A percentile compares a stretch with the other conserved stretches of the same genome.
phyloP scores from a whole-genome alignment of 1,284 basidiomycete genomes.

The Leccinum fallax region DNA sequence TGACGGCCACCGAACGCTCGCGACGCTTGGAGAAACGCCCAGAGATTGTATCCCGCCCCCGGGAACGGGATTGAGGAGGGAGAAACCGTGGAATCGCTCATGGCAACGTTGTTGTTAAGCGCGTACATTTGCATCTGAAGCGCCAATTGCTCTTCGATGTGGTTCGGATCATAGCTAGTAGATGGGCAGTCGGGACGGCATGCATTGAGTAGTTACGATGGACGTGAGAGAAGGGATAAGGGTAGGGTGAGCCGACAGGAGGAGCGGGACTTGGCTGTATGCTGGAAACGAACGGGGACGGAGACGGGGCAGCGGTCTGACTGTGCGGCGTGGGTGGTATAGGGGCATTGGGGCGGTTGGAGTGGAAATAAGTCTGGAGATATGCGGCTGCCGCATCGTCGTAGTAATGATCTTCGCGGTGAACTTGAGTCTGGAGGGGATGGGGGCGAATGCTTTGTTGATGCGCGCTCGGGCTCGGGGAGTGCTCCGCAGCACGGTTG shows the following conservation, averaged over 20 bases:
- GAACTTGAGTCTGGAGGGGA: slow-evolving; percentile 34
- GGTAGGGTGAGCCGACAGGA: slow-evolving; percentile 69
- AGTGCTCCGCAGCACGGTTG: slow-evolving; percentile 21
- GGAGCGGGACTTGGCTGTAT: slow-evolving; percentile 50
- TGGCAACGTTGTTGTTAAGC: slow-evolving; percentile 64
- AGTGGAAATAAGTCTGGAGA: slow-evolving; percentile 57
- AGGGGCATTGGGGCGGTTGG: slow-evolving; percentile 66
- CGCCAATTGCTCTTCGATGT: slow-evolving; percentile 67
- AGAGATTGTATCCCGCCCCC: slow-evolving; percentile 59
- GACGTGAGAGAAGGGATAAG: slow-evolving; percentile 73
- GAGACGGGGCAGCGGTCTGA: slow-evolving; percentile 69
- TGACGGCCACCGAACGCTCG: slow-evolving; percentile 42
- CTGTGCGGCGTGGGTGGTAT: slow-evolving; percentile 76
- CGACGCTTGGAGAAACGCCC: slow-evolving; percentile 62
- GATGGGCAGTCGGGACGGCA: slow-evolving; percentile 44
- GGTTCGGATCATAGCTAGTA: slow-evolving; percentile 51
- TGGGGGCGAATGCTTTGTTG: slow-evolving; percentile 24
- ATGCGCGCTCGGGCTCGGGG: slow-evolving; percentile 11
- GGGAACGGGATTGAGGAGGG: slow-evolving; percentile 73
- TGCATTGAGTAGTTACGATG: slow-evolving; percentile 50
- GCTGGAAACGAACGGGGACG: slow-evolving; percentile 58
- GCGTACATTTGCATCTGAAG: slow-evolving; percentile 77
- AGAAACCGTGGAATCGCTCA: slow-evolving; percentile 71
- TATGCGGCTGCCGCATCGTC: slow-evolving; percentile 61
- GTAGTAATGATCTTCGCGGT: slow-evolving; percentile 35